Evolutionary conservation across 345 rosid genomes (phyloP), one percentile per base, ranked within the genome.

Genomic region (Citrus cavaleriei): DNA sequence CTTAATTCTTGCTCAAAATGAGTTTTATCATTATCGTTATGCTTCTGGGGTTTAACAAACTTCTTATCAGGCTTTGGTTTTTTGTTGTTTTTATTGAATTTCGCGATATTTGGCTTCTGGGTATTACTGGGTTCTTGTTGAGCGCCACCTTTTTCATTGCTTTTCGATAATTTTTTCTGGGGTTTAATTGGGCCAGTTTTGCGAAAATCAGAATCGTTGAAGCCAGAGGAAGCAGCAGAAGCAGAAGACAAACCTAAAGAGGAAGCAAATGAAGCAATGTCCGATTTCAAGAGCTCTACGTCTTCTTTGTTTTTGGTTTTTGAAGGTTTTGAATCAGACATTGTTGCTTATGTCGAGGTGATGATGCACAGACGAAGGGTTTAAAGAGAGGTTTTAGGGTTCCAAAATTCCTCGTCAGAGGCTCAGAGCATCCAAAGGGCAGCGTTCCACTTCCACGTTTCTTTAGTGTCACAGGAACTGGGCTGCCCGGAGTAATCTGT

Each of bases 211-310:
- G 86, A 59, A 60, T 95, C 97, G 82, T 88, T 86, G 90, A 89
- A 90, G 77, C 98, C 97, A 0, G 94, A 84, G 57, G 90, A 72
- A 51, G 92, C 82, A 49, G 94, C 83, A 68, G 90, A 62, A 59
- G 91, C 83, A 49, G 94, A 85, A 72, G 91, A 32, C 38, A 95
- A 81, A 35, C 99, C 98, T 6, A 96, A 84, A n/a, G 97, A 85
- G 35, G 98, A 91, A 76, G 93, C 92, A 78, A 89, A 91, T 1
- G 97, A 87, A 22, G 97, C 98, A 28, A 96, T 74, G 35, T 96
- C 98, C 10, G 94, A 85, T 72, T 85, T 83, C 78, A 96, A 86
- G 19, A 67, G 74, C 10, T 86, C 89, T 4, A 80, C 24, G 73
- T 82, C 38, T 22, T 81, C 35, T 34, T 76, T 76, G 34, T 28